phyloP scores from a whole-genome alignment of 177 flowering plant species.

The Vitis hybrid region DNA sequence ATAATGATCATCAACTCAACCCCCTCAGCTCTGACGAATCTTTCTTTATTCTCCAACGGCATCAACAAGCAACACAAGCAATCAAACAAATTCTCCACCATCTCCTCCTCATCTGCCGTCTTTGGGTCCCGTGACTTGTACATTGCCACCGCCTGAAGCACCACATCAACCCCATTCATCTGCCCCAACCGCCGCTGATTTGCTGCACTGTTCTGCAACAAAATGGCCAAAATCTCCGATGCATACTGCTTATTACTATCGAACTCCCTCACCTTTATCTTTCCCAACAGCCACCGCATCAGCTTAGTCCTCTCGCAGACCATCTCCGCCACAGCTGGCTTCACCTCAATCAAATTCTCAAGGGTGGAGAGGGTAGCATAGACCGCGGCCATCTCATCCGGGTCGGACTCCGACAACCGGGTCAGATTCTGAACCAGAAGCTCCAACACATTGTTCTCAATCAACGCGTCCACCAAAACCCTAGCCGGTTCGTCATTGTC shows the following conservation, averaged over 20 bases:
- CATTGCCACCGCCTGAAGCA: conserved; percentile 87
- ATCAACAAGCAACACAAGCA: conserved; percentile 92
- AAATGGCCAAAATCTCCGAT: conserved; percentile 84
- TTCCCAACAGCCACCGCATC: conserved; percentile 72
- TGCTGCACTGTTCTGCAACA: conserved; percentile 79
- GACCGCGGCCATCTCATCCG: conserved; percentile 70
- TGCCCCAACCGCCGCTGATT: conserved; percentile 91
- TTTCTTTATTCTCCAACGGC: conserved; percentile 99
- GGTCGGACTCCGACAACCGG: conserved; percentile 62
- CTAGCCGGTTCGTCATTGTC: conserved; percentile 78
- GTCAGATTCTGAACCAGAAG: conserved; percentile 68
- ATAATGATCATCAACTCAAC: conserved; percentile 99
- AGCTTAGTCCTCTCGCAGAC: conserved; percentile 91
- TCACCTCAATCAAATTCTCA: conserved; percentile 89
- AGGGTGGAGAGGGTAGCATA: conserved; percentile 67
- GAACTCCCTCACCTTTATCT: conserved; percentile 81
- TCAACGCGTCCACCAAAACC: conserved; percentile 63
- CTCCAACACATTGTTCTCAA: conserved; percentile 82
- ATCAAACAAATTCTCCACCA: conserved; percentile 96
- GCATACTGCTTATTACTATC: conserved; percentile 97
- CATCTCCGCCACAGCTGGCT: conserved; percentile 84
- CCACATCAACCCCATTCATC: conserved; percentile 94
- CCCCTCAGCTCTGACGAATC: conserved; percentile 90
- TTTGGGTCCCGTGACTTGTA: conserved; percentile 90
- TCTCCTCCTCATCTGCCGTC: conserved; percentile 90